Evolutionary conservation across 2,329 filamentous ascomycete genomes (phyloP).

Genomic region (Fusarium decemcellulare): DNA sequence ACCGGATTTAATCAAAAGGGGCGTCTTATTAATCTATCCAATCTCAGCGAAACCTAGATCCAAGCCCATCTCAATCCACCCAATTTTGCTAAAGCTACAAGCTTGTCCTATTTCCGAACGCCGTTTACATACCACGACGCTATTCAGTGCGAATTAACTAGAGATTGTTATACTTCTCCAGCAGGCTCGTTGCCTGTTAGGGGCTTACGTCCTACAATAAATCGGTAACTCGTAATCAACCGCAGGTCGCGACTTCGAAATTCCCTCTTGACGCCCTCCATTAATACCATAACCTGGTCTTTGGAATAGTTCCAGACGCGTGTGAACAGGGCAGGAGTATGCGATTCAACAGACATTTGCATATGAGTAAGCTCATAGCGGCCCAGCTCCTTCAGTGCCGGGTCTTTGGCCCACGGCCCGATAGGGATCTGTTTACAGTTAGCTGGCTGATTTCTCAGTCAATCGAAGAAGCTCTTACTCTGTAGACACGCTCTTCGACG

Average conservation of each 20-base stretch:
- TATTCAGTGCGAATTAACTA: too few species aligned
- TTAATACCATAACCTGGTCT: constrained; percentile 58
- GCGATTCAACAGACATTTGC: constrained; percentile 60
- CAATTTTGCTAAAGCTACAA: too few species aligned
- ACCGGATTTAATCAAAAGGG: constrained; percentile 7
- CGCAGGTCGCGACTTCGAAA: constrained; percentile 47
- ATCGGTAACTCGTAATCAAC: constrained; percentile 42
- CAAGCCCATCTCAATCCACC: too few species aligned
- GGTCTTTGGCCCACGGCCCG: constrained; percentile 56
- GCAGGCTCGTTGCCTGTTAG: too few species aligned
- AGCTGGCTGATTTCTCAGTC: not conserved
- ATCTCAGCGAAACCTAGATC: too few species aligned
- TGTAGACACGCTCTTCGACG: constrained; percentile 43
- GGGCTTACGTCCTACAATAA: constrained; percentile 35
- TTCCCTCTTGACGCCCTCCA: constrained; percentile 65
- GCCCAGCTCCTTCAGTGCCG: constrained; percentile 53
- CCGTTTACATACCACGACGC: not conserved
- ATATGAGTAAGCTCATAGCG: constrained; percentile 55
- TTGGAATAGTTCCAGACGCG: constrained; percentile 55
- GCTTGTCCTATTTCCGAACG: not conserved
- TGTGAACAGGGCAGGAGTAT: constrained; percentile 57
- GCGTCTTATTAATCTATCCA: not conserved
- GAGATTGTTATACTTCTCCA: too few species aligned
- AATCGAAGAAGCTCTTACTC: constrained; percentile 15
- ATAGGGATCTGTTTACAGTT: constrained; percentile 52